These are phyloP conservation scores for Borovskyia barvae DNA, from an alignment of 208 protist species.

Conservation along the genomic window DNA sequence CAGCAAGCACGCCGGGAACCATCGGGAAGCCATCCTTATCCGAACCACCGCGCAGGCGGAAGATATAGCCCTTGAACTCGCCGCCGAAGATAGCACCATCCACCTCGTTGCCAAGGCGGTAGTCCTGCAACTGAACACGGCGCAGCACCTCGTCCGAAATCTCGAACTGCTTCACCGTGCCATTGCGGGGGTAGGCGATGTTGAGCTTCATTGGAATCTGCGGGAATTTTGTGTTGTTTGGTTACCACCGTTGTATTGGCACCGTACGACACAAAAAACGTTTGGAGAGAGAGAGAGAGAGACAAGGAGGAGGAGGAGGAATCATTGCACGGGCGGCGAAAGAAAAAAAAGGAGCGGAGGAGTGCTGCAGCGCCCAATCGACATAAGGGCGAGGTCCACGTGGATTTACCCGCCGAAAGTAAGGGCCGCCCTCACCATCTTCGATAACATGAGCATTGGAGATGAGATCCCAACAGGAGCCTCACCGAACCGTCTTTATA, in stretches of 20 bases:
- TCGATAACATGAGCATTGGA: no score
- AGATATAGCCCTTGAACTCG: slow-evolving; percentile 95
- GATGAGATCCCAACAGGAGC: no score
- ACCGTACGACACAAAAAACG: slow-evolving; percentile 16
- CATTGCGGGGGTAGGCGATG: slow-evolving; percentile 87
- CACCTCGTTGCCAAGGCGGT: slow-evolving; percentile 82
- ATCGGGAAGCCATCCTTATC: slow-evolving; percentile 99
- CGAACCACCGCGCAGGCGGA: slow-evolving; percentile 99
- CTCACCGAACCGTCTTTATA: no score
- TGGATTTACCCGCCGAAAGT: no score
- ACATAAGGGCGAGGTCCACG: no score
- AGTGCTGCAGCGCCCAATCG: no score
- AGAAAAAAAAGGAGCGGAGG: slow-evolving; percentile 13
- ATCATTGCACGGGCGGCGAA: no score
- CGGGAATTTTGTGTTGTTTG: slow-evolving; percentile 29
- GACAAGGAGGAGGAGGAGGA: slow-evolving; percentile 16
- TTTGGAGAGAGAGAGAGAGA: background rate
- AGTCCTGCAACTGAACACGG: slow-evolving; percentile 80
- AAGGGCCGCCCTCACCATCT: no score
- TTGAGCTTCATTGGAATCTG: slow-evolving; percentile 83
- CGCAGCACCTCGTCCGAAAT: slow-evolving; percentile 80
- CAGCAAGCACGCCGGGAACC: slow-evolving; percentile 98
- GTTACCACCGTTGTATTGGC: slow-evolving; percentile 6
- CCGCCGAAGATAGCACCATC: slow-evolving; percentile 72
- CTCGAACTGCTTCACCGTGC: slow-evolving; percentile 89